Percentiles rank a stretch among this genome's conserved stretches.
Evolutionary conservation across 345 rosid genomes (phyloP).

Genomic region (Eucalyptus sp.): DNA sequence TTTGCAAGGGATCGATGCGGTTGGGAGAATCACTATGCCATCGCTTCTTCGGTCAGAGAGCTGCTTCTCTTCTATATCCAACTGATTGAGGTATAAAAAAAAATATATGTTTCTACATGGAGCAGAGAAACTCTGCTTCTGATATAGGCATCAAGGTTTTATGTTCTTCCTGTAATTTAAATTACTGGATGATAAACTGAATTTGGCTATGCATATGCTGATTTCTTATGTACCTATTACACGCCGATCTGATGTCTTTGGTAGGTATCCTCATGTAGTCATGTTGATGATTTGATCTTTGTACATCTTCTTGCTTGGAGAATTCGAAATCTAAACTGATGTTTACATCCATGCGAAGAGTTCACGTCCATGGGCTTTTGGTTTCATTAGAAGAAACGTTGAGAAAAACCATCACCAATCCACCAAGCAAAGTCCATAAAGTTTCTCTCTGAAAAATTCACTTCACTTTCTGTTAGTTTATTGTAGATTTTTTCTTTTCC

Average conservation of each 20-base stretch:
- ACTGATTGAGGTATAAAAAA: background rate
- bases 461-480: background rate
- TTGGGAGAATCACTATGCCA: background rate
- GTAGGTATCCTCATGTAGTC: background rate
- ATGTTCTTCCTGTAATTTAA: background rate
- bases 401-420: background rate
- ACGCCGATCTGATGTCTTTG: background rate
- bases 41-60: background rate
- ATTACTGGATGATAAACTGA: background rate
- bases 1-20: conserved; percentile 5
- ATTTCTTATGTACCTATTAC: background rate
- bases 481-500: background rate
- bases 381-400: background rate
- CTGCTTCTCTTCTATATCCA: background rate
- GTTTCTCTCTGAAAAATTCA: background rate
- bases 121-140: background rate
- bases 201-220: background rate
- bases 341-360: background rate
- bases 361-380: background rate
- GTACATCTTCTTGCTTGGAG: background rate
- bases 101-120: background rate
- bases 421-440: background rate
- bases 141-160: background rate
- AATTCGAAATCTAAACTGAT: background rate
- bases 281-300: background rate